These are phyloP conservation scores for Coccomyxa subellipsoidea DNA, from an alignment of 163 green algal genomes.

Conservation along the genomic window DNA sequence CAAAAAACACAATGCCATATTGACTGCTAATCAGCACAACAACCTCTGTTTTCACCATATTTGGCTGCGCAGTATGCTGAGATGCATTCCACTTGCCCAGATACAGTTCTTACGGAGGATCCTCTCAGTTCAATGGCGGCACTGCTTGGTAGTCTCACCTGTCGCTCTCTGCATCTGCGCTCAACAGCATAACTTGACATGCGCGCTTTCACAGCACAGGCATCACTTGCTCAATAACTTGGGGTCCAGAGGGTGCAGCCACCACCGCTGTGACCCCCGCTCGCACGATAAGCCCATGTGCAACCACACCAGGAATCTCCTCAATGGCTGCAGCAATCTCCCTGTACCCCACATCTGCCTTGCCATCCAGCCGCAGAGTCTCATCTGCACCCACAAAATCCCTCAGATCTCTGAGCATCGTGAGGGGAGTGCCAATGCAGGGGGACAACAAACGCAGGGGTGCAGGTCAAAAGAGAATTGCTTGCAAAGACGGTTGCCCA, in stretches of 20 bases:
- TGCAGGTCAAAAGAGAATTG: too few species aligned
- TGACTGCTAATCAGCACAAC: too few species aligned
- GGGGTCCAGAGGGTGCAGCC: neutral
- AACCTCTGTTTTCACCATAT: too few species aligned
- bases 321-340: slow-evolving; percentile 47
- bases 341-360: slow-evolving; percentile 40
- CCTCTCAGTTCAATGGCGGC: too few species aligned
- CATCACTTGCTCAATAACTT: neutral
- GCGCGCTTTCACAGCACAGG: neutral
- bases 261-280: slow-evolving; percentile 29
- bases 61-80: too few species aligned
- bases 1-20: too few species aligned
- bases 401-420: neutral
- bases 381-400: slow-evolving; percentile 37
- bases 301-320: slow-evolving; percentile 44
- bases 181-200: neutral
- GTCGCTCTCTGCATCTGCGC: neutral
- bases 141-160: neutral
- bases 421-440: neutral
- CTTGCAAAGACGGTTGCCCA: slow-evolving; percentile 28
- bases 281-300: slow-evolving; percentile 50
- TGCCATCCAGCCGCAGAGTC: slow-evolving; percentile 59
- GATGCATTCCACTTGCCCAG: too few species aligned
- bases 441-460: neutral
- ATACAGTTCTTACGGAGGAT: too few species aligned